Conservation (phyloP, 495 filamentous ascomycete species). For the Cladorrhinum samala region DNA sequence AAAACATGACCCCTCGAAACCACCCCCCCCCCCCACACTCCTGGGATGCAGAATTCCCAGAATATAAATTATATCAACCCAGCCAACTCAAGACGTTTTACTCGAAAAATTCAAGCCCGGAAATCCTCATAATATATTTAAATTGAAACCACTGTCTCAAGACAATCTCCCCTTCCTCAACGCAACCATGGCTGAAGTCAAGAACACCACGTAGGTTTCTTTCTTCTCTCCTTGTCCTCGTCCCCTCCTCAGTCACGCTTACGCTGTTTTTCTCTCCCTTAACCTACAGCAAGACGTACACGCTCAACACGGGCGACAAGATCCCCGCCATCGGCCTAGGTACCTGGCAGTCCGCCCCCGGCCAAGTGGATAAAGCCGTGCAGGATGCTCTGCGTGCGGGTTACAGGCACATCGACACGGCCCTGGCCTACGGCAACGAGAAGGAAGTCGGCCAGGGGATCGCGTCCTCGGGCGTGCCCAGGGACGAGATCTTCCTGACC, state of each 20-base stretch:
- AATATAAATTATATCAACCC: too few species aligned
- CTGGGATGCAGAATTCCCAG: too few species aligned
- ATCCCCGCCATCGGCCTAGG: constrained; percentile 80
- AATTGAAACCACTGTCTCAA: too few species aligned
- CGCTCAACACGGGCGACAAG: constrained; percentile 71
- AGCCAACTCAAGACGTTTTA: too few species aligned
- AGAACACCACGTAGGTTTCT: constrained; percentile 29
- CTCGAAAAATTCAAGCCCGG: too few species aligned
- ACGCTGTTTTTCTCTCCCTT: background rate
- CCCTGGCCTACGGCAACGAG: constrained; percentile 83
- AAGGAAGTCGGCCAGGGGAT: constrained; percentile 75
- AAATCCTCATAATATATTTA: too few species aligned
- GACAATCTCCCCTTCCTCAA: background rate
- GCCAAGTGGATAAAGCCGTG: constrained; percentile 54
- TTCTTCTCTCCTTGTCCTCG: background rate
- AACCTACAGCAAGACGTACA: constrained; percentile 50
- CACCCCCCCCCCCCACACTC: too few species aligned
- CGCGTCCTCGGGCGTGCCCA: constrained; percentile 69
- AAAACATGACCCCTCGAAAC: too few species aligned
- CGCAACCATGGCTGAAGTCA: constrained; percentile 28
- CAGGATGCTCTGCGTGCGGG: constrained; percentile 68
- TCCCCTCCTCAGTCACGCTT: background rate
- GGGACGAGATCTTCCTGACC: constrained; percentile 77
- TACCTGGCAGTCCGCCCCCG: constrained; percentile 64
- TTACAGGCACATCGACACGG: constrained; percentile 55